phyloP scores from a whole-genome alignment of 768 basidiomycete species.

The Leccinum incarnatum region DNA sequence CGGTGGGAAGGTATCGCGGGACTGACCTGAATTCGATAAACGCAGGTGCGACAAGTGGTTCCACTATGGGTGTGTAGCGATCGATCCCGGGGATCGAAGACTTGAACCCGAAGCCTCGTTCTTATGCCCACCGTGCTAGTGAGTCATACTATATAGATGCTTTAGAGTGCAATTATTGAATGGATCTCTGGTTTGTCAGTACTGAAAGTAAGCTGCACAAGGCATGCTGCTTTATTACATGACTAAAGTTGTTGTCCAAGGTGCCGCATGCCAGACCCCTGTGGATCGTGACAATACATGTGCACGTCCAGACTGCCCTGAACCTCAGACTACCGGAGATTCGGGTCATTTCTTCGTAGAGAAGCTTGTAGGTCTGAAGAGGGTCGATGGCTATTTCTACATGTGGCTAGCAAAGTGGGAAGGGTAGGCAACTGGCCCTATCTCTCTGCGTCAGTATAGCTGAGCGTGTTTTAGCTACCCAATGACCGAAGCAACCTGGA shows the following conservation, averaged over 20 bases:
- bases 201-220: conserved; percentile 5
- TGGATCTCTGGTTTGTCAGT: conserved; percentile 1
- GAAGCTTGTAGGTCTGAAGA: conserved; percentile 28
- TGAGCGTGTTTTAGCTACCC: conserved; percentile 20
- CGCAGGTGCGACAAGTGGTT: conserved; percentile 46
- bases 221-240: not conserved
- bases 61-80: conserved; percentile 51
- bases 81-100: conserved; percentile 37
- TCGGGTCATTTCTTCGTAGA: conserved; percentile 26
- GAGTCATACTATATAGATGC: conserved; percentile 1
- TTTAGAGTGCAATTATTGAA: not conserved
- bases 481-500: conserved; percentile 29
- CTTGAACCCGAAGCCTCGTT: conserved; percentile 32
- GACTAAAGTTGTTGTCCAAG: conserved; percentile 6
- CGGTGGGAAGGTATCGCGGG: too few relatives aligned
- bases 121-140: conserved; percentile 44
- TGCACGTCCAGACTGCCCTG: conserved; percentile 27
- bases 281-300: conserved; percentile 15
- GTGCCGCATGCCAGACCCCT: conserved; percentile 11
- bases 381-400: conserved; percentile 10
- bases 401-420: conserved; percentile 35
- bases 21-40: not conserved
- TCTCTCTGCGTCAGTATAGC: not conserved
- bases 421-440: conserved; percentile 19
- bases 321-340: conserved; percentile 1